These are phyloP conservation scores for Gloeopeniophorella convolvens DNA, from an alignment of 768 basidiomycete species.

Conservation along the genomic window DNA sequence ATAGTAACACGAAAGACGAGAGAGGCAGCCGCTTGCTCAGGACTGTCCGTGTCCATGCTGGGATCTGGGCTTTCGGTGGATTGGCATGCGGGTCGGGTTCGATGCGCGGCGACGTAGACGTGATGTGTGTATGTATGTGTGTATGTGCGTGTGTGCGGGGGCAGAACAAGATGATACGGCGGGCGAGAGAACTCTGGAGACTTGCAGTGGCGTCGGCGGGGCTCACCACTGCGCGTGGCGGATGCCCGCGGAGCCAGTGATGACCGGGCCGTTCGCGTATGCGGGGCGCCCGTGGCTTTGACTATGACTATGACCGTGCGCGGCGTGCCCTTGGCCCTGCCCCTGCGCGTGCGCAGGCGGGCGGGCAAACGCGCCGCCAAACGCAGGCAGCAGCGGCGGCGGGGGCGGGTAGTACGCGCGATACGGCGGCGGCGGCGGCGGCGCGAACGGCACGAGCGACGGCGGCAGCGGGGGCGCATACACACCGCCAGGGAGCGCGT, in stretches of 20 bases:
- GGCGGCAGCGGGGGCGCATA: not conserved
- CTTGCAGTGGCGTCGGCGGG: no score
- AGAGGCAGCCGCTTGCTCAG: no score
- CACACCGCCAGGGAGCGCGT: not conserved
- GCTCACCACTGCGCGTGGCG: slow-evolving; percentile 18
- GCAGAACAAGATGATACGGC: not conserved
- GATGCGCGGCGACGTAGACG: not conserved
- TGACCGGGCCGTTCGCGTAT: not conserved
- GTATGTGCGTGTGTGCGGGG: not conserved
- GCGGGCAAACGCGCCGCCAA: no score
- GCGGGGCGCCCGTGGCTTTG: slow-evolving; percentile 3
- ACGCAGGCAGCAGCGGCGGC: no score
- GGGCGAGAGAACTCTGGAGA: not conserved
- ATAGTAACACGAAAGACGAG: no score
- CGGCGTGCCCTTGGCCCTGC: not conserved
- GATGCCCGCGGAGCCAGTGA: slow-evolving; percentile 18
- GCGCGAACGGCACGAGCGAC: not conserved
- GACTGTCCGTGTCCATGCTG: no score
- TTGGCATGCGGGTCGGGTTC: no score
- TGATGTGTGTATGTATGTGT: not conserved
- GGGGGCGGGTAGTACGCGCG: slow-evolving; percentile 8
- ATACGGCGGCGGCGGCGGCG: not conserved
- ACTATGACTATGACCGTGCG: no score
- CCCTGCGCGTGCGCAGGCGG: not conserved
- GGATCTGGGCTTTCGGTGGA: no score